phyloP scores from a whole-genome alignment of 2,329 filamentous ascomycete genomes.

The Amauroascus verrucosus region DNA sequence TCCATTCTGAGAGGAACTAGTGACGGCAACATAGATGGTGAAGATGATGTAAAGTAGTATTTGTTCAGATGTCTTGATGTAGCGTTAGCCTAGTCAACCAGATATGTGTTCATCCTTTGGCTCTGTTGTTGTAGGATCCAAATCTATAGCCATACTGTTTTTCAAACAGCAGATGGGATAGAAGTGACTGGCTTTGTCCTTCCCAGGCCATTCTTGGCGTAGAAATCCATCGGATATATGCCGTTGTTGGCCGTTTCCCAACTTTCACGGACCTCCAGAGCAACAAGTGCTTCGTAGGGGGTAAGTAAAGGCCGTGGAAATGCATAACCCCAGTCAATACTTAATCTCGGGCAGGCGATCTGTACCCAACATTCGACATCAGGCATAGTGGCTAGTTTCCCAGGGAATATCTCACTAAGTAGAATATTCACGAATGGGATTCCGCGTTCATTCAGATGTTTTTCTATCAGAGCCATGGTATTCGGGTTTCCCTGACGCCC shows the following conservation, averaged over 20 bases:
- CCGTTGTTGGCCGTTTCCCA: conserved; percentile 54
- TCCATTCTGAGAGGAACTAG: conserved; percentile 1
- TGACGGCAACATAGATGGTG: conserved; percentile 7
- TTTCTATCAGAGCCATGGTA: conserved; percentile 78
- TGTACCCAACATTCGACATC: conserved; percentile 98
- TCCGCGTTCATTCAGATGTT: conserved; percentile 56
- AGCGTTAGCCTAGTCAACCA: conserved; percentile 1
- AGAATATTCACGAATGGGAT: conserved; percentile 78
- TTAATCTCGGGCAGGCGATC: conserved; percentile 89
- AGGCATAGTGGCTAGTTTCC: conserved; percentile 82
- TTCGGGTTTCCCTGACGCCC: conserved; percentile 93
- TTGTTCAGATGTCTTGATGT: neutral
- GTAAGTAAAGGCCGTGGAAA: conserved; percentile 82
- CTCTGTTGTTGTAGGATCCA: neutral
- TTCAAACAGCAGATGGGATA: conserved; percentile 8
- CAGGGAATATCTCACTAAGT: conserved; percentile 91
- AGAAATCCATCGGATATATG: conserved; percentile 97
- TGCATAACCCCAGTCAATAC: conserved; percentile 98
- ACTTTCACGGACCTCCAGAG: conserved; percentile 66
- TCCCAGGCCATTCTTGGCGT: conserved; percentile 81
- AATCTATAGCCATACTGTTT: neutral
- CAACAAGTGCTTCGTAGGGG: conserved; percentile 88
- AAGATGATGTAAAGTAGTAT: conserved; percentile 8
- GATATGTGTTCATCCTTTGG: neutral
- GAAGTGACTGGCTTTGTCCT: conserved; percentile 49